Conservation (phyloP, 208 protist genomes). For the Phytomonas francai region DNA sequence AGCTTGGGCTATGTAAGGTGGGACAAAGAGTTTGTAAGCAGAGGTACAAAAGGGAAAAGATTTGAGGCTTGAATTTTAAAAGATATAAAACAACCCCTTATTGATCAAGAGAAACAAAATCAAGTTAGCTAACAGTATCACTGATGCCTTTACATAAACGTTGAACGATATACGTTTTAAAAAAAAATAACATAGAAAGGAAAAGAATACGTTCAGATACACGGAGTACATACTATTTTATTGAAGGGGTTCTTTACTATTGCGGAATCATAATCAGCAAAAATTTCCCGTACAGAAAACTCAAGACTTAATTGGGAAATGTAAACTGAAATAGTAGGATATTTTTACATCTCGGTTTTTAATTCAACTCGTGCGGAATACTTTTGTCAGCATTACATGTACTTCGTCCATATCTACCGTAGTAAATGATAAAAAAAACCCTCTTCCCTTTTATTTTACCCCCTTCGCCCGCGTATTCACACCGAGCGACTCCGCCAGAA, state of each 20-base stretch:
- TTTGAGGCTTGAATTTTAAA: not conserved
- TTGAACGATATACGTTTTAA: not conserved
- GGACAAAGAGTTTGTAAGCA: slow-evolving; percentile 3
- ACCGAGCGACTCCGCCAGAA: not conserved
- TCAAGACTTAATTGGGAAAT: not conserved
- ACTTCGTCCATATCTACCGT: not conserved
- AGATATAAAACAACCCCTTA: not conserved
- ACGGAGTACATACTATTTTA: not conserved
- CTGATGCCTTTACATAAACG: not conserved
- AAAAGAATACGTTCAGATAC: not conserved
- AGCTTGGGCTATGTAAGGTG: not conserved
- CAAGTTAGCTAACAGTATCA: not conserved
- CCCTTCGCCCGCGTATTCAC: not conserved
- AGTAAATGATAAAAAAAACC: not conserved
- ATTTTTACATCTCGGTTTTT: not conserved
- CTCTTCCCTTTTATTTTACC: not conserved
- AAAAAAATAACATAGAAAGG: not conserved
- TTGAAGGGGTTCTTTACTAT: not conserved
- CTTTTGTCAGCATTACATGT: not conserved
- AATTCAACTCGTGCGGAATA: not conserved
- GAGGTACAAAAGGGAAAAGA: not conserved
- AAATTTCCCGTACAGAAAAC: not conserved
- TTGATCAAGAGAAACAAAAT: slow-evolving; percentile 1
- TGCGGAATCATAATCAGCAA: not conserved
- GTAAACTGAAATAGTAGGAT: not conserved